phyloP scores from a whole-genome alignment of 768 basidiomycete species.

The Mrakia frigida region DNA sequence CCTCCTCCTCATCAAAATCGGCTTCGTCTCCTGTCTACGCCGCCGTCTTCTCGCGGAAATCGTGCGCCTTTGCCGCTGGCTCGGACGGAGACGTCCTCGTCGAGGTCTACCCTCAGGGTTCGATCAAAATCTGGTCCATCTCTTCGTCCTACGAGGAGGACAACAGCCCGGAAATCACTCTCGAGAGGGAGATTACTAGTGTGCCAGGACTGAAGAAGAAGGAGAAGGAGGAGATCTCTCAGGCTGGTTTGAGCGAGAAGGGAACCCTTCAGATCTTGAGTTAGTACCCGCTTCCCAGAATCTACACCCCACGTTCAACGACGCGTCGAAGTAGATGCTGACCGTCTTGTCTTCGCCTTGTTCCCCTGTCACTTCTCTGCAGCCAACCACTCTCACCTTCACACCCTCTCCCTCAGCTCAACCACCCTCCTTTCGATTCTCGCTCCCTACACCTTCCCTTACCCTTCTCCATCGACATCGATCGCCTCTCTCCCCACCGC shows the following conservation, averaged over 20 bases:
- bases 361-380: background rate
- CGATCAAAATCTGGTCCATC: conserved; percentile 13
- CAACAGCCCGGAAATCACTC: background rate
- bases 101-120: conserved; percentile 19
- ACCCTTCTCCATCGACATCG: conserved; percentile 14
- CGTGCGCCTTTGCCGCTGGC: background rate
- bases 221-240: conserved; percentile 21
- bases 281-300: background rate
- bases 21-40: conserved; percentile 2
- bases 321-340: too few species aligned
- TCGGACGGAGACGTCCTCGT: conserved; percentile 26
- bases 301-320: too few species aligned
- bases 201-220: conserved; percentile 5
- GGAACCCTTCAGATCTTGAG: conserved; percentile 26
- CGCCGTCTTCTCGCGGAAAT: background rate
- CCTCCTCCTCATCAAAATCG: conserved; percentile 3
- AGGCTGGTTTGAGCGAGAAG: conserved; percentile 9
- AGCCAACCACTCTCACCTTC: conserved; percentile 30
- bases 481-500: conserved; percentile 9
- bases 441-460: conserved; percentile 21
- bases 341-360: background rate
- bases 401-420: conserved; percentile 26
- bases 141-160: conserved; percentile 6
- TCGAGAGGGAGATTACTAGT: conserved; percentile 14
- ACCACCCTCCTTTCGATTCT: conserved; percentile 1